Percentiles rank a stretch among this genome's conserved stretches.
These are phyloP conservation scores for Boletus pseudo-olivaceus DNA, from an alignment of 768 basidiomycete genomes.

Conservation along the genomic window DNA sequence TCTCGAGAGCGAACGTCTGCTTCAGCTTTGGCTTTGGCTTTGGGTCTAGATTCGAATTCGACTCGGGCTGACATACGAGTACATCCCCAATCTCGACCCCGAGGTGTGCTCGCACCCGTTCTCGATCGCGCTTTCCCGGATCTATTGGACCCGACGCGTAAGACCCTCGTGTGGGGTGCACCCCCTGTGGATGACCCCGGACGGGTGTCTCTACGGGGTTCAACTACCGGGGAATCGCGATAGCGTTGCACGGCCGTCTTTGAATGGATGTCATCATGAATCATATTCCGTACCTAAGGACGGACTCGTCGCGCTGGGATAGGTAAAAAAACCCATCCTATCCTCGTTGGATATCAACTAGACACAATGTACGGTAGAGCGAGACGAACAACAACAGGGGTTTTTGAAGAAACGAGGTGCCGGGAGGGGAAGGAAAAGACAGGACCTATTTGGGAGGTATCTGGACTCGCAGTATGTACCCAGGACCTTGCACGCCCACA, in stretches of 20 bases:
- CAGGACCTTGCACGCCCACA: too few species aligned
- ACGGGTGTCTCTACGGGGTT: conserved; percentile 29
- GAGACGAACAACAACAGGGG: too few species aligned
- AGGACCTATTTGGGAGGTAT: too few species aligned
- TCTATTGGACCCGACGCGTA: conserved; percentile 56
- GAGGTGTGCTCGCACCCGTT: conserved; percentile 45
- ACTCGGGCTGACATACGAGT: background rate
- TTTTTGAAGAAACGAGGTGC: too few species aligned
- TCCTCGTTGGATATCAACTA: too few species aligned
- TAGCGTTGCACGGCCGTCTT: too few species aligned
- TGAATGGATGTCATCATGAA: too few species aligned
- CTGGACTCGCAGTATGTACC: too few species aligned
- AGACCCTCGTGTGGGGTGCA: conserved; percentile 71
- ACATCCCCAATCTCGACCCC: conserved; percentile 17
- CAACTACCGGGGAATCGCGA: background rate
- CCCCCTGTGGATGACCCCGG: conserved; percentile 65
- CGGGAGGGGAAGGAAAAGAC: too few species aligned
- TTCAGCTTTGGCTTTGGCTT: background rate
- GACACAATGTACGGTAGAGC: background rate
- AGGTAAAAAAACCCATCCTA: too few species aligned
- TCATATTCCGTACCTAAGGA: too few species aligned
- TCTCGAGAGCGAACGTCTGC: background rate
- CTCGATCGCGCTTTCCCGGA: conserved; percentile 46
- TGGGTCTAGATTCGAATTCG: background rate
- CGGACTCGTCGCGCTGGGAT: background rate